Base-by-base conservation (phyloP, 2,329 filamentous ascomycete species). In the Phyllosticta ampelicida region DNA sequence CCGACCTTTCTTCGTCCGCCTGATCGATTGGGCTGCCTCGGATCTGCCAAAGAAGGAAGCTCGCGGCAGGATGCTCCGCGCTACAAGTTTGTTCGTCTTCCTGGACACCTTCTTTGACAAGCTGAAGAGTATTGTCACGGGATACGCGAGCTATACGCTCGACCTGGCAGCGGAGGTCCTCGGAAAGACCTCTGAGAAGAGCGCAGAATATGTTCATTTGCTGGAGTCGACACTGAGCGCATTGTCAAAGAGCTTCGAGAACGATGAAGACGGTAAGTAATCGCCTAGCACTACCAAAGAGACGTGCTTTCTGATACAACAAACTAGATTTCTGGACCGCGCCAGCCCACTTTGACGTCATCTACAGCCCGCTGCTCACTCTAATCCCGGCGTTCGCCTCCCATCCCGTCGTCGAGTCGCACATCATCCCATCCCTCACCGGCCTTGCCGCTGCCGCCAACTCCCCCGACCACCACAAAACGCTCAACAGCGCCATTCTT, bases 71-170 rank as follows among this genome's bases (percentile, higher is more conserved):
- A 72, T 79, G 2, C 74, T 85, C 53, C 83, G 90, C 18, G 80
- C 86, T 50, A 86, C 86, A 61, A 89, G 86, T 61, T 81, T 95
- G 63, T 96, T 90, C 75, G 82, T 83, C 55, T 96, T 96, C 76
- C 77, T 95, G 50, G 75, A 83, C 44, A 75, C 80, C 13, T 91
- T 97, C 73, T 96, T 96, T 67, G 83, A 85, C 60, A 87, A 83
- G 63, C 85, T 97, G 61, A 94, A 94, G 80, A 94, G 90, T 8
- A 92, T 97, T 59, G 90, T 97, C 60, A 97, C 94, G 9, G 87
- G 85, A 72, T 99, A 99, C 70, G 86, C 89, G 1, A 86, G 85
- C 61, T 95, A 95, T 68, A 76, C 96, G 26, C 73, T 96, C 60
- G 90, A 95, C 48, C 85, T 85, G 63, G 83, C 85, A 0, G 83